Conservation (phyloP, 768 basidiomycete genomes). For the Suillus spraguei region DNA sequence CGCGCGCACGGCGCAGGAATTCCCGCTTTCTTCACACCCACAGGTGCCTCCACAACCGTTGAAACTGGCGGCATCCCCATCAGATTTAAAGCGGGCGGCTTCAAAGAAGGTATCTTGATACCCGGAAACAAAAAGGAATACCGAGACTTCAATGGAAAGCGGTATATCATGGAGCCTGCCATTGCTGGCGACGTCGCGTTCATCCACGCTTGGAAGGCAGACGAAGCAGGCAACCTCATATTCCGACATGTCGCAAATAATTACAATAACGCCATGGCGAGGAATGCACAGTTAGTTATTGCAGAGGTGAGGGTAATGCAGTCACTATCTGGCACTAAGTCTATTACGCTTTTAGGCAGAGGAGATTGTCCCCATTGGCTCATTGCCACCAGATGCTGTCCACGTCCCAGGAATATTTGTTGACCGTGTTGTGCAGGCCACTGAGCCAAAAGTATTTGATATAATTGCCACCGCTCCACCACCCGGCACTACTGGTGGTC, state of each 20-base stretch:
- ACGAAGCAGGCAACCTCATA: conserved; percentile 82
- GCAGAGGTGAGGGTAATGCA: conserved; percentile 58
- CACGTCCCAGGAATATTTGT: conserved; percentile 84
- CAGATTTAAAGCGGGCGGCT: conserved; percentile 69
- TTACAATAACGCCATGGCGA: conserved; percentile 81
- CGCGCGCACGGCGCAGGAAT: conserved; percentile 84
- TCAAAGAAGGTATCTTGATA: conserved; percentile 62
- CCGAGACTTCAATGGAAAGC: conserved; percentile 67
- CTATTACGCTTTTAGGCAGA: conserved; percentile 56
- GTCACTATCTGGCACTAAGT: neutral
- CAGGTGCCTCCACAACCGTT: conserved; percentile 76
- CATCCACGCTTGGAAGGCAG: conserved; percentile 84
- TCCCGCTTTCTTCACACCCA: conserved; percentile 85
- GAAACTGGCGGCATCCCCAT: conserved; percentile 74
- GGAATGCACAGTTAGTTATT: conserved; percentile 80
- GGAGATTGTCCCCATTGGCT: conserved; percentile 77
- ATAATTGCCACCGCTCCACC: conserved; percentile 59
- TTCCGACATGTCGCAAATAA: conserved; percentile 87
- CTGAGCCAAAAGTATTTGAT: conserved; percentile 73
- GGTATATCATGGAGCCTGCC: conserved; percentile 76
- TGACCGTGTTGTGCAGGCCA: conserved; percentile 79
- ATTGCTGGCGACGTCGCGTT: conserved; percentile 78
- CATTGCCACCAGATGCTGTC: conserved; percentile 76
- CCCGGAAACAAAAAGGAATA: conserved; percentile 71
- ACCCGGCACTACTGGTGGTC: conserved; percentile 26